phyloP scores from a whole-genome alignment of 768 basidiomycete species.

The Tricholoma terreum region DNA sequence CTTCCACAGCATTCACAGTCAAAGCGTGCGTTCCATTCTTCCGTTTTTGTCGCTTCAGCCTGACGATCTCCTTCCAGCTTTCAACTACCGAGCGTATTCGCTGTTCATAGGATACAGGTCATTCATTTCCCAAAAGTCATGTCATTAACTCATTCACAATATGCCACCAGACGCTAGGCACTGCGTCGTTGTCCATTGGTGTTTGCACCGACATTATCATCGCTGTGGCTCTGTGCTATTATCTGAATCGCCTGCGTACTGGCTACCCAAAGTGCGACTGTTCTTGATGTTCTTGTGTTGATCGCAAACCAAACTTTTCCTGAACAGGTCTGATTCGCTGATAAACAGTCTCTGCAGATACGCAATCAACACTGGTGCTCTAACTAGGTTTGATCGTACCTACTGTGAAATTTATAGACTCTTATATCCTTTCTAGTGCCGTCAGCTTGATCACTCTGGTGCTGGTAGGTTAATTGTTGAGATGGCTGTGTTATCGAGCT shows the following conservation, averaged over 20 bases:
- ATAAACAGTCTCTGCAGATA: constrained; percentile 56
- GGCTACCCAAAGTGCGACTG: constrained; percentile 45
- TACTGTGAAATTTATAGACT: background rate
- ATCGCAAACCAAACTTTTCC: background rate
- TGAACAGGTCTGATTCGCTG: constrained; percentile 54
- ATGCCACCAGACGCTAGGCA: constrained; percentile 43
- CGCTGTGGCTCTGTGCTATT: constrained; percentile 55
- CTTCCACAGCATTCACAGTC: constrained; percentile 33
- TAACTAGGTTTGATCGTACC: constrained; percentile 46
- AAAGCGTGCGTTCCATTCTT: constrained; percentile 35
- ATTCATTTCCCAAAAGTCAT: constrained; percentile 7
- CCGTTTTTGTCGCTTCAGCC: background rate
- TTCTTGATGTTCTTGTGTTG: background rate
- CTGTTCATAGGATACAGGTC: constrained; percentile 46
- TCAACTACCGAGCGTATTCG: constrained; percentile 37
- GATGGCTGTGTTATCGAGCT: background rate
- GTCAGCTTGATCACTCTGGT: constrained; percentile 51
- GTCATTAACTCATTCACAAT: background rate
- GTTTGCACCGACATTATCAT: constrained; percentile 59
- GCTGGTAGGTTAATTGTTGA: constrained; percentile 38
- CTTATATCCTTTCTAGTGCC: constrained; percentile 26
- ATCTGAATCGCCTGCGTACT: constrained; percentile 54
- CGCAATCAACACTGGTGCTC: constrained; percentile 62
- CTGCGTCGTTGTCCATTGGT: constrained; percentile 49
- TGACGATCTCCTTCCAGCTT: constrained; percentile 29